phyloP scores from a whole-genome alignment of 2,329 filamentous ascomycete genomes.

The Xenoacremonium recifei region DNA sequence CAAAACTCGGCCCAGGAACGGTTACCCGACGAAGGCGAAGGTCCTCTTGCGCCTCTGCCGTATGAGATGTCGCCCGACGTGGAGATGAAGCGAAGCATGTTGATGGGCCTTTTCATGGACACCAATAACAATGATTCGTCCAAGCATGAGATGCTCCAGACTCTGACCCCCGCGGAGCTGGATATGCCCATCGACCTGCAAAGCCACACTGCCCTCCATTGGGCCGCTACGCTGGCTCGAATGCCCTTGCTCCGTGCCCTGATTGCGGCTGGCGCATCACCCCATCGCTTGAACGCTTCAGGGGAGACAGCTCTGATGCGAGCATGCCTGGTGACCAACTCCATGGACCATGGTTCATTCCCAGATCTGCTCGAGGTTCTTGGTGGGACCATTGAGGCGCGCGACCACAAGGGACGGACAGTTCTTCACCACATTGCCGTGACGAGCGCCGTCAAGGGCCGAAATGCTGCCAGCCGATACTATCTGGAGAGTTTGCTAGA shows the following conservation, averaged over 20 bases:
- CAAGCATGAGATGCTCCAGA: constrained; percentile 73
- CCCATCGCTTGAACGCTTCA: constrained; percentile 81
- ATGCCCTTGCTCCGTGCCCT: constrained; percentile 79
- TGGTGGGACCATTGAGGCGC: constrained; percentile 84
- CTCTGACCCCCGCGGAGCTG: constrained; percentile 75
- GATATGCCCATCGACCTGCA: constrained; percentile 91
- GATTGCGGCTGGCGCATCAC: constrained; percentile 80
- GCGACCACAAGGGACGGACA: constrained; percentile 85
- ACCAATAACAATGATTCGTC: constrained; percentile 66
- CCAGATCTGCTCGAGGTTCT: constrained; percentile 87
- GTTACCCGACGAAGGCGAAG: constrained; percentile 48
- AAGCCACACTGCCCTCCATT: constrained; percentile 88
- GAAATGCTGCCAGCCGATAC: constrained; percentile 88
- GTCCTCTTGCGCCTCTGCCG: constrained; percentile 64
- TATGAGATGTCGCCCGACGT: constrained; percentile 61
- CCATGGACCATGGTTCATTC: constrained; percentile 86
- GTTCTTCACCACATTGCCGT: constrained; percentile 96
- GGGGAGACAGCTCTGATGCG: constrained; percentile 94
- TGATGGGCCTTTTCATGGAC: constrained; percentile 83
- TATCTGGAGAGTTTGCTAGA: constrained; percentile 93
- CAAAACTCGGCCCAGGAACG: constrained; percentile 46
- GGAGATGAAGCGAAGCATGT: constrained; percentile 75
- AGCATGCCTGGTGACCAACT: constrained; percentile 90
- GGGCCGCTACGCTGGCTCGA: constrained; percentile 90
- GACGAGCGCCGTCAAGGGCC: constrained; percentile 91